Evolutionary conservation across 2,329 filamentous ascomycete genomes (phyloP).

Genomic region (Ophiocordyceps robertsii): DNA sequence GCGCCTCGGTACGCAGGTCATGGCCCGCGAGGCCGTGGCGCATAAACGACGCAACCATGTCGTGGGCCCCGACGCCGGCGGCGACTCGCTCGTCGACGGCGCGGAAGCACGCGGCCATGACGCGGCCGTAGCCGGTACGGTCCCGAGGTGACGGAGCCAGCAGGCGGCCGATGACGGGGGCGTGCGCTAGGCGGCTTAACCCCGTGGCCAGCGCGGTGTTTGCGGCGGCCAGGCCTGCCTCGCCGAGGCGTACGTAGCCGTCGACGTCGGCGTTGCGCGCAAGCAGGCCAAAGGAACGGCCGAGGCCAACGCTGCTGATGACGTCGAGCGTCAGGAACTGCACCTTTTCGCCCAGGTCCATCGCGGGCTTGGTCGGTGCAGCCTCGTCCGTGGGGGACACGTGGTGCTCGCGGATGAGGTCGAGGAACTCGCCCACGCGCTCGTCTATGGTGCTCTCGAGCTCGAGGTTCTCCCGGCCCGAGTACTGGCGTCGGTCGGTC

Average conservation of each 20-base stretch:
- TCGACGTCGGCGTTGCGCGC: slow-evolving; percentile 29
- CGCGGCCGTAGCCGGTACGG: no score
- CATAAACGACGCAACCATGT: no score
- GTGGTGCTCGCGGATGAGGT: slow-evolving; percentile 31
- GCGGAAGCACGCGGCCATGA: no score
- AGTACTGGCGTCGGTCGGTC: slow-evolving; percentile 24
- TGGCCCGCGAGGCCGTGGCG: slow-evolving; percentile 8
- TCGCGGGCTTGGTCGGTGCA: slow-evolving; percentile 6
- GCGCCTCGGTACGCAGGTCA: slow-evolving; percentile 15
- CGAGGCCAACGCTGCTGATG: slow-evolving; percentile 35
- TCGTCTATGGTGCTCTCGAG: slow-evolving; percentile 35
- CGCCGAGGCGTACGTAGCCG: slow-evolving; percentile 20
- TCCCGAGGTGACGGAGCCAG: slow-evolving; percentile 11
- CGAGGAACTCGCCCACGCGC: slow-evolving; percentile 28
- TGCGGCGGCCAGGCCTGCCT: slow-evolving; percentile 16
- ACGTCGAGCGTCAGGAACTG: slow-evolving; percentile 41
- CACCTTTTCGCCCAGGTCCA: slow-evolving; percentile 33
- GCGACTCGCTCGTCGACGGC: no score
- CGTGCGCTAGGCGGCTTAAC: slow-evolving; percentile 14
- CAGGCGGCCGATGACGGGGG: slow-evolving; percentile 12
- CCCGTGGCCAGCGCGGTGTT: slow-evolving; percentile 14
- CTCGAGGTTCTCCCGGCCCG: slow-evolving; percentile 37
- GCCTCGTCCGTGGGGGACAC: slow-evolving; percentile 15
- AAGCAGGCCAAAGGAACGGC: slow-evolving; percentile 35
- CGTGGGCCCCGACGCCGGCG: no score